phyloP scores from a whole-genome alignment of 169 alveolate genomes.

The Eimeria acervulina region DNA sequence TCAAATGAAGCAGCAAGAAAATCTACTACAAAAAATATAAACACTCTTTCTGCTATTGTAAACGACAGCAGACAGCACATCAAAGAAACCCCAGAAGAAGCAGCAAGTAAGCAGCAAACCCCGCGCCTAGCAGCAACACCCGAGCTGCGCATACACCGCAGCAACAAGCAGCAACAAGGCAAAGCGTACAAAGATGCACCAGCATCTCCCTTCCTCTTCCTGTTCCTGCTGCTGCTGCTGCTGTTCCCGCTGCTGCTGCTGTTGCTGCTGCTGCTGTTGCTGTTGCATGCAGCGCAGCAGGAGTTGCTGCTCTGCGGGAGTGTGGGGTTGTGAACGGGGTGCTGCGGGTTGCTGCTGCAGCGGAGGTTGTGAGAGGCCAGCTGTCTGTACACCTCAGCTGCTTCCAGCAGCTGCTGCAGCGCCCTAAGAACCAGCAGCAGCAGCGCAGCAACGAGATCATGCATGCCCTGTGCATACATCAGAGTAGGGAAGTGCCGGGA shows the following conservation, averaged over 20 bases:
- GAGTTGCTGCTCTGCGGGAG: too few species aligned
- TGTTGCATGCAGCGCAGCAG: too few species aligned
- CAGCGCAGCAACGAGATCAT: slow-evolving; percentile 46
- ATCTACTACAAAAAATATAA: neutral
- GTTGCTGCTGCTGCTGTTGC: neutral
- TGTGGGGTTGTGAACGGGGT: neutral
- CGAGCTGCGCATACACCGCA: too few species aligned
- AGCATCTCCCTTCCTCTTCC: neutral
- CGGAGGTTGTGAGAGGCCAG: neutral
- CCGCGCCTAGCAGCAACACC: neutral
- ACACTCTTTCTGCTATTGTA: neutral
- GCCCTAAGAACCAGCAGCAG: neutral
- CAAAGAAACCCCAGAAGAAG: neutral
- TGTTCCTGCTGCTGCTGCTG: slow-evolving; percentile 8
- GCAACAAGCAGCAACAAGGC: slow-evolving; percentile 19
- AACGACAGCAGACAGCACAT: slow-evolving; percentile 4
- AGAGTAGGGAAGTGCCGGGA: neutral
- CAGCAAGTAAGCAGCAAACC: neutral
- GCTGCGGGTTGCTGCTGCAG: neutral
- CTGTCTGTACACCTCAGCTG: slow-evolving; percentile 36
- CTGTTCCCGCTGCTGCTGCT: neutral
- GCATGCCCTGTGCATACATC: slow-evolving; percentile 53
- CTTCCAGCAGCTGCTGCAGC: slow-evolving; percentile 12
- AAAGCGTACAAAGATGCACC: neutral
- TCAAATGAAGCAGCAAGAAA: slow-evolving; percentile 54